A percentile compares a stretch with the other conserved stretches of the same genome.
Evolutionary conservation across 495 filamentous ascomycete genomes (phyloP).

Genomic region (Friedmanniomyces simplex): DNA sequence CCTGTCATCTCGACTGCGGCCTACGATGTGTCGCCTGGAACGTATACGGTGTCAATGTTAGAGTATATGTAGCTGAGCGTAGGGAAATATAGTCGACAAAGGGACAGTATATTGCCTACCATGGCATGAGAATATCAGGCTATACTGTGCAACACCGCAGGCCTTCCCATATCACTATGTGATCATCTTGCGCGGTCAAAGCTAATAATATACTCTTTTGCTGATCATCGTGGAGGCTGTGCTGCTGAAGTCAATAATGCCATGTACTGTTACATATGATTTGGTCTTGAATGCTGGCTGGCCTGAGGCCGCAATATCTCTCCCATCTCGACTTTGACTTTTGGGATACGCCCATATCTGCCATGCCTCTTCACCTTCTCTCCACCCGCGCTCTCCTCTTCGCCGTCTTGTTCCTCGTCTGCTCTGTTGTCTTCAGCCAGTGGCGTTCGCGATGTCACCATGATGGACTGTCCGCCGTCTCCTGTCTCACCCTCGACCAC

Average conservation of each 20-base stretch:
- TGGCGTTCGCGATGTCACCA: background rate
- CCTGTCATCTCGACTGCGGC: conserved; percentile 43
- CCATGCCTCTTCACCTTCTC: background rate
- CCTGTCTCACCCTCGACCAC: background rate
- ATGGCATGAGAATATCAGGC: too few relatives aligned
- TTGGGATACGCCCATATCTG: too few relatives aligned
- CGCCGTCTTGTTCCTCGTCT: background rate
- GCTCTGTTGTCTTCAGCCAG: background rate
- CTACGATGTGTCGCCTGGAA: too few relatives aligned
- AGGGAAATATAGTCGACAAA: background rate
- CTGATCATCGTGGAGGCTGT: background rate
- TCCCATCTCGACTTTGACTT: too few relatives aligned
- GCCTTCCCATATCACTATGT: too few relatives aligned
- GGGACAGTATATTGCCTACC: background rate
- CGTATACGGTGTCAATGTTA: too few relatives aligned
- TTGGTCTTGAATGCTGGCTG: too few relatives aligned
- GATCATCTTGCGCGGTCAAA: background rate
- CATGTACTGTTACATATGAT: too few relatives aligned
- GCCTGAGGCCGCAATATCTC: background rate
- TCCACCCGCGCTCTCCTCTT: background rate
- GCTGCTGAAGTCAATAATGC: background rate
- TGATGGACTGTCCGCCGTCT: background rate
- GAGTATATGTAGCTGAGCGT: background rate
- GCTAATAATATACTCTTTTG: background rate
- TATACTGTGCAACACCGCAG: too few relatives aligned